Evolutionary conservation across 208 protist genomes (phyloP).

Genomic region (Crithidia fasciculata): DNA sequence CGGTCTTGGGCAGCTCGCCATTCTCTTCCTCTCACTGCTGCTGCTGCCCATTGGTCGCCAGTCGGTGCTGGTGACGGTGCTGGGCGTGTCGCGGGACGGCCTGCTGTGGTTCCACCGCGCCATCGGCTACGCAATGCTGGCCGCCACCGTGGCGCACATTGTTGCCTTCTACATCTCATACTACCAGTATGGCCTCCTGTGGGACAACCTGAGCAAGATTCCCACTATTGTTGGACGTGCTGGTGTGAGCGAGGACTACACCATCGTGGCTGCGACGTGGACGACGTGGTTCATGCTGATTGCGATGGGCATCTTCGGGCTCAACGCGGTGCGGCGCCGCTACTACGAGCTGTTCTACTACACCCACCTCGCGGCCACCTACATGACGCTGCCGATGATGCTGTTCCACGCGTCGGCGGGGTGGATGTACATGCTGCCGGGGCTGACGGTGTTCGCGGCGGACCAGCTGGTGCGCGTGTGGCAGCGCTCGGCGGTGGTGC

Average conservation of each 20-base stretch:
- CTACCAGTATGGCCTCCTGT: conserved; percentile 32
- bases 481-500: conserved; percentile 35
- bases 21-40: conserved; percentile 63
- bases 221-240: conserved; percentile 18
- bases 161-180: conserved; percentile 32
- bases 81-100: conserved; percentile 61
- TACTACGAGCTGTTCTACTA: conserved; percentile 82
- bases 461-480: conserved; percentile 55
- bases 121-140: conserved; percentile 43
- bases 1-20: conserved; percentile 59
- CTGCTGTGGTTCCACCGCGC: conserved; percentile 63
- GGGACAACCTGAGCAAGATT: conserved; percentile 36
- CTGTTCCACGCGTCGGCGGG: conserved; percentile 59
- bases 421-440: conserved; percentile 69
- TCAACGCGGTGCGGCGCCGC: conserved; percentile 47
- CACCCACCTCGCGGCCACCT: conserved; percentile 52
- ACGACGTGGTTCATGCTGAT: conserved; percentile 49
- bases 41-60: conserved; percentile 57
- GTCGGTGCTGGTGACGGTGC: conserved; percentile 50
- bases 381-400: conserved; percentile 52
- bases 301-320: conserved; percentile 50
- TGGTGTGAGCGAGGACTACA: conserved; percentile 44
- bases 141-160: conserved; percentile 36
- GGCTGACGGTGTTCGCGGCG: conserved; percentile 55
- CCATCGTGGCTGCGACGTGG: conserved; percentile 45